Evolutionary conservation across 441 rosid genomes (phyloP), one percentile per base, ranked within the genome.

Genomic region (Hypseocharis bilobata): DNA sequence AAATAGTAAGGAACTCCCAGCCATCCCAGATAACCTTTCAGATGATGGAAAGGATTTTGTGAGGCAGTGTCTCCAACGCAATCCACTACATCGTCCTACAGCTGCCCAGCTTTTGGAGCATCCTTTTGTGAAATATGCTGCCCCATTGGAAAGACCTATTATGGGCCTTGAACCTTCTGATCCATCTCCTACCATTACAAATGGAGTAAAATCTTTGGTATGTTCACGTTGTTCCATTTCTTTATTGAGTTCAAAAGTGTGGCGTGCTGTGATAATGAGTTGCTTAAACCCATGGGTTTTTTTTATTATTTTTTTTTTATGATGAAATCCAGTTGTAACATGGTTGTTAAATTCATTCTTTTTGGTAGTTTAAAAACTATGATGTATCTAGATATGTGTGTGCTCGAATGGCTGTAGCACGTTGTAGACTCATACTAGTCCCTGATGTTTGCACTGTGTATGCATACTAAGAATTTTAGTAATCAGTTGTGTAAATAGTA

Each of bases 1-100:
- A 70, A 91, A 89, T 78, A 91, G 97, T 74, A 94, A 91, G 80
- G 99, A 91, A 73, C 97, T 89, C 71, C 99, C 99, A 29, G 83
- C 82, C 34, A 86, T 94, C 74, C 99, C 99, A 20, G 92, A 84
- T 77, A 77, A 77, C 79, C 86, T 94, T 66, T 91, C 99, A 20
- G 91, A 84, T 10, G 93, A 89, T 0, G 99, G 96, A 20, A 94
- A 88, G 77, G 88, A 94, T 70, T 94, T 94, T 76, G 88, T 94
- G 63, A 82, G 82, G 75, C 79, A 75, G 63, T 94, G 97, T 69
- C 66, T 91, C 66, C 97, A 88, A 73, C 81, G 96, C 70, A 85
- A 94, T 61, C 97, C 99, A 0, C 34, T 52, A 30, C 76, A 81
- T 71, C 99, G 99, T 61, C 94, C 92, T 51, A 81, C 91, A 25